Base-by-base conservation (phyloP, 2,329 filamentous ascomycete species). In the Metarhizium sp. region DNA sequence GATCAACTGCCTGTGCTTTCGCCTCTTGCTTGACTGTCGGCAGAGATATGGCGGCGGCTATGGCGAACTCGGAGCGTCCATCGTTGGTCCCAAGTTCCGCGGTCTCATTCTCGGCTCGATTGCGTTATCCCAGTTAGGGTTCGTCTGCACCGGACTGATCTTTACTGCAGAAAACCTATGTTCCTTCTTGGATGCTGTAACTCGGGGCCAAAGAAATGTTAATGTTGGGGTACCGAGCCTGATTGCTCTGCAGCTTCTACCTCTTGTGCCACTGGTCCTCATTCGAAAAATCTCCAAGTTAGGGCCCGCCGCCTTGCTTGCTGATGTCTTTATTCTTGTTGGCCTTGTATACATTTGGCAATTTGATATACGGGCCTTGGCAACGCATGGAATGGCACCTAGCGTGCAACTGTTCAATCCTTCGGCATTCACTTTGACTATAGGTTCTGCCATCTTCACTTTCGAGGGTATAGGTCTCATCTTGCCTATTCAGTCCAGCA, bases 401-500 rank as follows among this genome's bases (percentile, higher is more conserved):
- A 80, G 78, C 0, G 83, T 90, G n/a, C 73, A 75, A 52, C 73
- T 87, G 14, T 89, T 90, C 76, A 90, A 90, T 67, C 82, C 86
- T 0, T 72, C 75, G 30, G 76, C 80, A 55, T 90, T 85, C 66
- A 86, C 87, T 0, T 73, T 90, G 54, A 90, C 86, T 30, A 79
- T 90, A 50, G 87, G 87, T 53, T 82, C 85, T 2, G 82, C 85
- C 42, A 89, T 90, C 64, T 90, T 90, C 71, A 89, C 87, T 0
- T 90, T 89, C 61, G 87, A 90, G 66, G 87, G 87, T 50, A 90
- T 90, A 50, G 87, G 87, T 1, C 79, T 90, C 29, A 88, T 90
- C 59, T 73, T 90, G 8, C 87, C 87, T 0, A 90, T 90, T 54
- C 85, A 90, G 66, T 86, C 85, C 8, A 86, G 83, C 55, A 90